These are phyloP conservation scores for Serendipita sp. DNA, from an alignment of 768 basidiomycete species.

Conservation along the genomic window DNA sequence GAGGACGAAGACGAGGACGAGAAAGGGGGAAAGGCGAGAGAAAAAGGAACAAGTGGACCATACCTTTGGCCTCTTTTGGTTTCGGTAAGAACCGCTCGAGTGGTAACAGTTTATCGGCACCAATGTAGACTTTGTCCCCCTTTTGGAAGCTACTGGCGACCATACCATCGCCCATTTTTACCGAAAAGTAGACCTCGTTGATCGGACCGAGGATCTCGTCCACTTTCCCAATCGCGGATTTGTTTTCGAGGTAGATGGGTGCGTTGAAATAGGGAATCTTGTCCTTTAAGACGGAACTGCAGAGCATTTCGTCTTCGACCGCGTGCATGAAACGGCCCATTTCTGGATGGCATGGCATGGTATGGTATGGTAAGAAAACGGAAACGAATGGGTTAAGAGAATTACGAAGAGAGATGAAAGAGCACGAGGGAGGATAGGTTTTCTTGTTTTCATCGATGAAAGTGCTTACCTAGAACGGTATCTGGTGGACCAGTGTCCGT, in stretches of 20 bases:
- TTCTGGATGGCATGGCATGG: conserved; percentile 32
- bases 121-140: conserved; percentile 97
- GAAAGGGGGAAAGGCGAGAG: neutral
- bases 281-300: conserved; percentile 64
- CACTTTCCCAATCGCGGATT: conserved; percentile 88
- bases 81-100: conserved; percentile 94
- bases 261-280: conserved; percentile 99
- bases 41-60: conserved; percentile 15
- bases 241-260: conserved; percentile 93
- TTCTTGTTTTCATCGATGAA: too few relatives aligned
- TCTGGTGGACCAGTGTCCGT: conserved; percentile 62
- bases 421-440: too few relatives aligned
- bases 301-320: conserved; percentile 97
- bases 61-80: conserved; percentile 67
- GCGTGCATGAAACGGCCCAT: conserved; percentile 87
- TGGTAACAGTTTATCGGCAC: conserved; percentile 90
- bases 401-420: neutral
- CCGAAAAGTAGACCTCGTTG: conserved; percentile 94
- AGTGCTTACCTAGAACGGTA: conserved; percentile 43
- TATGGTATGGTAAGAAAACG: neutral
- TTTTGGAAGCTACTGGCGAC: conserved; percentile 89
- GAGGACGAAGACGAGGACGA: neutral
- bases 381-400: neutral
- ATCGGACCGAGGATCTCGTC: conserved; percentile 99
- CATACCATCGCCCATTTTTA: conserved; percentile 96